A percentile compares a stretch with the other conserved stretches of the same genome.
These are phyloP conservation scores for Saccharomyces hybrid DNA, from an alignment of 1,139 yeast genomes.

Conservation along the genomic window DNA sequence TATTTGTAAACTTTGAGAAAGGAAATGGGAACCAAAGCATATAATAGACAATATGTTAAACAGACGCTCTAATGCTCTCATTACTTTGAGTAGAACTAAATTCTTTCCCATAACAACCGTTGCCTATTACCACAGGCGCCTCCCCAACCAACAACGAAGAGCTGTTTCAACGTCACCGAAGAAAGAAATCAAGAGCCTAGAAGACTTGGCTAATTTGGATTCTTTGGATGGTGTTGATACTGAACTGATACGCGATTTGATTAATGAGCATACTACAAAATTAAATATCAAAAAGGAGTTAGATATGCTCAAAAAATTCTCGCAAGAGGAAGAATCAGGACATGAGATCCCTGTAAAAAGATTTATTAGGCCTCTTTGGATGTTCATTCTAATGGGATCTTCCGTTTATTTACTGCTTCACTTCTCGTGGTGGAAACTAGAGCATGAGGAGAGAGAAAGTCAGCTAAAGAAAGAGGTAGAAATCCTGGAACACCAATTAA, in stretches of 20 bases:
- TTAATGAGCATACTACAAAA: slow-evolving; percentile 27
- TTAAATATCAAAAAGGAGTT: slow-evolving; percentile 26
- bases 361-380: slow-evolving; percentile 26
- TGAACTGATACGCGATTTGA: slow-evolving; percentile 23
- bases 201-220: slow-evolving; percentile 27
- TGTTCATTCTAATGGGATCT: slow-evolving; percentile 27
- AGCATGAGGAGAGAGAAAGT: slow-evolving; percentile 27
- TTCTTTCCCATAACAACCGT: neutral
- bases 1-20: neutral
- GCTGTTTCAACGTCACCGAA: neutral
- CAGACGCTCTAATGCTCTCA: neutral
- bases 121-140: neutral
- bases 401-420: slow-evolving; percentile 28
- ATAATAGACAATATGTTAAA: neutral
- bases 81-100: neutral
- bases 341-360: slow-evolving; percentile 18
- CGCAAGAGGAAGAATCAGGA: slow-evolving; percentile 16
- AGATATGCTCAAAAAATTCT: slow-evolving; percentile 22
- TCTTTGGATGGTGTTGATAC: slow-evolving; percentile 29
- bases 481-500: slow-evolving; percentile 16
- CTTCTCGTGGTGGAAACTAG: slow-evolving; percentile 32
- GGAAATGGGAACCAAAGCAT: neutral
- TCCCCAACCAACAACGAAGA: neutral
- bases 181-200: slow-evolving; percentile 17
- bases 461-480: slow-evolving; percentile 15